These are phyloP conservation scores for Geotrichum fermentans DNA, from an alignment of 1,139 yeast genomes.

Conservation along the genomic window DNA sequence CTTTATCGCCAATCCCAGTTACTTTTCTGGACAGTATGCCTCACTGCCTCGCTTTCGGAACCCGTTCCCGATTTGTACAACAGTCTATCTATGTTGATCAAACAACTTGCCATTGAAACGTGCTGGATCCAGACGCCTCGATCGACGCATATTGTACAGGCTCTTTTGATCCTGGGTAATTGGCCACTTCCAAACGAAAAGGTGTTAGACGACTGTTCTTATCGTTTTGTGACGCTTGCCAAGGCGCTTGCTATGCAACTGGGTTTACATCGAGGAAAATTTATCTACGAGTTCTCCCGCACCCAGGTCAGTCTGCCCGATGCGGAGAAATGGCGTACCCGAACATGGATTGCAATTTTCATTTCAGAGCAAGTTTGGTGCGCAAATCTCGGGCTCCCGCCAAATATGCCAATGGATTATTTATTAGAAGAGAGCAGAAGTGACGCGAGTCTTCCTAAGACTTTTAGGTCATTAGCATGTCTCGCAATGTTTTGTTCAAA, in stretches of 20 bases:
- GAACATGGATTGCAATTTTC: constrained; percentile 87
- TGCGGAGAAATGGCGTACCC: constrained; percentile 90
- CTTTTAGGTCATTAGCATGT: constrained; percentile 67
- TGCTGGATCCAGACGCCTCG: constrained; percentile 94
- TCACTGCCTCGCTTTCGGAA: constrained; percentile 80
- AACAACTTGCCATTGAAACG: constrained; percentile 84
- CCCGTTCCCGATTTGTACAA: constrained; percentile 81
- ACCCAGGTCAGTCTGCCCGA: constrained; percentile 85
- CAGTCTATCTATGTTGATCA: constrained; percentile 69
- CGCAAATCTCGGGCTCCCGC: constrained; percentile 80
- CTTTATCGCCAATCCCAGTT: constrained; percentile 78
- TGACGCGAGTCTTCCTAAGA: constrained; percentile 60
- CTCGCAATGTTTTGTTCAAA: constrained; percentile 81
- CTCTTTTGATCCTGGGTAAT: constrained; percentile 68
- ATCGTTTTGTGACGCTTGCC: constrained; percentile 82
- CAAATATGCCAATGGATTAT: constrained; percentile 80
- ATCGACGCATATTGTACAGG: constrained; percentile 90
- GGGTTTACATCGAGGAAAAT: constrained; percentile 91
- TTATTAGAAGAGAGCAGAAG: constrained; percentile 72
- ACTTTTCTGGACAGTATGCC: constrained; percentile 84
- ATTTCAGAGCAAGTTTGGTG: constrained; percentile 91
- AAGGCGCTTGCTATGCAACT: constrained; percentile 78
- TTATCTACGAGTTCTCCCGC: constrained; percentile 83
- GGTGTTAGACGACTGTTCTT: constrained; percentile 86
- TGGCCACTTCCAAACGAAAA: constrained; percentile 96